phyloP scores from a whole-genome alignment of 1,284 basidiomycete species.

The Ganoderma lingzhi region DNA sequence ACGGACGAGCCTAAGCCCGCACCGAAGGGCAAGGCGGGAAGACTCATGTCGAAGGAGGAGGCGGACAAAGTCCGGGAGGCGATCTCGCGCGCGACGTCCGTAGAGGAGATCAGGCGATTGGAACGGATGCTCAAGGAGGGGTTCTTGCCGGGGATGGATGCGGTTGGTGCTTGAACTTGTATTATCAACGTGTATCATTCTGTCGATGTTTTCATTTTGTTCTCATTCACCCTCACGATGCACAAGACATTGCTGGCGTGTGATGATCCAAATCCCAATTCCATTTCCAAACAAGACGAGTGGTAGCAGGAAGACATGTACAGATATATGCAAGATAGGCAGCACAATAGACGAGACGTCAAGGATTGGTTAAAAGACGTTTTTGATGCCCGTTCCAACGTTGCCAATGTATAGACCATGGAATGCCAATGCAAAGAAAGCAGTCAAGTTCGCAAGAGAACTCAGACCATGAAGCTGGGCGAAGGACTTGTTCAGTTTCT shows the following conservation, averaged over 20 bases:
- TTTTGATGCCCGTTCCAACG: slow-evolving; percentile 48
- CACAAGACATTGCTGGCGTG: not conserved
- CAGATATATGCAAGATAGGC: slow-evolving; percentile 1
- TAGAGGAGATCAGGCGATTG: slow-evolving; percentile 90
- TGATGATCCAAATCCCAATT: slow-evolving; percentile 3
- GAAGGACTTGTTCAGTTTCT: slow-evolving; percentile 71
- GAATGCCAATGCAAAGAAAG: slow-evolving; percentile 68
- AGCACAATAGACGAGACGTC: not conserved
- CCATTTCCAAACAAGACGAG: slow-evolving; percentile 13
- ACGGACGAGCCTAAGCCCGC: slow-evolving; percentile 76
- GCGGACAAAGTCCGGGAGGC: slow-evolving; percentile 90
- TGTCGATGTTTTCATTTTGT: slow-evolving; percentile 41
- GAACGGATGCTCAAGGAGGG: slow-evolving; percentile 91
- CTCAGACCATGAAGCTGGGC: slow-evolving; percentile 72
- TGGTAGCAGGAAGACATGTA: not conserved
- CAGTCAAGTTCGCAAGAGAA: slow-evolving; percentile 69
- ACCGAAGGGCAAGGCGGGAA: slow-evolving; percentile 74
- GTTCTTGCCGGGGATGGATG: slow-evolving; percentile 79
- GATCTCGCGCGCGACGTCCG: slow-evolving; percentile 89
- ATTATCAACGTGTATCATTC: slow-evolving; percentile 37
- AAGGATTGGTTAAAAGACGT: slow-evolving; percentile 19
- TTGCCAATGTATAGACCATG: slow-evolving; percentile 79
- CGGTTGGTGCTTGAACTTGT: slow-evolving; percentile 67
- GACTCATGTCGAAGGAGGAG: slow-evolving; percentile 93
- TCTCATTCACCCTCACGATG: slow-evolving; percentile 15